phyloP scores from a whole-genome alignment of 805 yeast genomes.

The Peterozyma toletana region DNA sequence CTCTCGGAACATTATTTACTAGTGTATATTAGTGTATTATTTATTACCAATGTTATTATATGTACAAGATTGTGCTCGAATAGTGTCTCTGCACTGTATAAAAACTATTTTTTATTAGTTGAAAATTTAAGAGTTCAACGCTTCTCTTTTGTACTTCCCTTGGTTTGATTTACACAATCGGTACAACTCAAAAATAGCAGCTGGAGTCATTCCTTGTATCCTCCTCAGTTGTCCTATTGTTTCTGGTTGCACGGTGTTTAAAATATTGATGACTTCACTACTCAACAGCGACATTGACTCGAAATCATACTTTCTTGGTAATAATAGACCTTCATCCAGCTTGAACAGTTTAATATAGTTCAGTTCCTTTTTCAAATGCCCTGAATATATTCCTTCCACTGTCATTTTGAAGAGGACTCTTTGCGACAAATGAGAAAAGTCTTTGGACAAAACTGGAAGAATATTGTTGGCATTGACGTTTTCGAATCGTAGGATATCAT shows the following conservation, averaged over 20 bases:
- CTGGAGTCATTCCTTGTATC: conserved; percentile 92
- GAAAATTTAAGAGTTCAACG: neutral
- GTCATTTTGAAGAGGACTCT: conserved; percentile 56
- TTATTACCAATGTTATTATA: too few species aligned
- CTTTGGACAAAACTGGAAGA: conserved; percentile 27
- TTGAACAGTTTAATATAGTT: conserved; percentile 68
- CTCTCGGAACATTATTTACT: too few species aligned
- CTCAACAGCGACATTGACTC: conserved; percentile 55
- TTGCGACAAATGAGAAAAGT: conserved; percentile 22
- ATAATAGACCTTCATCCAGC: conserved; percentile 68
- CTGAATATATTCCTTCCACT: conserved; percentile 78
- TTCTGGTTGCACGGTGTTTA: conserved; percentile 73
- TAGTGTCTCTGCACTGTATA: too few species aligned
- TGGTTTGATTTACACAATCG: conserved; percentile 36
- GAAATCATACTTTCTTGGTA: conserved; percentile 71
- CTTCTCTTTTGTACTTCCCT: conserved; percentile 6
- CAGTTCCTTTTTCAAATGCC: conserved; percentile 68
- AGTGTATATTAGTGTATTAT: too few species aligned
- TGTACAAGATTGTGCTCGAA: too few species aligned
- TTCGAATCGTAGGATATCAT: conserved; percentile 60
- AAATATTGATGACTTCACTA: conserved; percentile 59
- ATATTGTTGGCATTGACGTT: conserved; percentile 25
- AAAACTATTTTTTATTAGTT: too few species aligned
- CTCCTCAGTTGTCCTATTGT: conserved; percentile 95
- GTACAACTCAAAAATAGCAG: conserved; percentile 78